Conservation (phyloP, 2,329 filamentous ascomycete genomes). For the Raffaelea ambrosiae region DNA sequence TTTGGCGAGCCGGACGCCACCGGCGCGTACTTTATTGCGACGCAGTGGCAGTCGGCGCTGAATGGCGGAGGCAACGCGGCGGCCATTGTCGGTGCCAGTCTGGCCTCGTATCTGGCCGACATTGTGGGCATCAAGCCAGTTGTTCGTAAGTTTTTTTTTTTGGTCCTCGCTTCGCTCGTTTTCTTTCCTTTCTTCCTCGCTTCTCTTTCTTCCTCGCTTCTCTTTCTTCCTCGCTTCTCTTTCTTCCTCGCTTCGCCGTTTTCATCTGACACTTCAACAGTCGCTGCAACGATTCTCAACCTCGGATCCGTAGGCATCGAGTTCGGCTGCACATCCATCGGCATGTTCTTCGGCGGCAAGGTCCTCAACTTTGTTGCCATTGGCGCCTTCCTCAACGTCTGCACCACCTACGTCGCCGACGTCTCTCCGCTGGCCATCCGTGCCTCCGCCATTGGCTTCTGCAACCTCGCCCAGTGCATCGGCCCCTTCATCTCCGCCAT, state of each 20-base stretch:
- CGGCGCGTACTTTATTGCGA: conserved; percentile 26
- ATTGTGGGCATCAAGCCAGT: not conserved
- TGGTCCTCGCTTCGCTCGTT: no score
- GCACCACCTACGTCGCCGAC: conserved; percentile 8
- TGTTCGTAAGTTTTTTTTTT: not conserved
- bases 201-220: not conserved
- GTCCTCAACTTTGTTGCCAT: conserved; percentile 6
- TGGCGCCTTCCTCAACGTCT: conserved; percentile 5
- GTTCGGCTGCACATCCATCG: conserved; percentile 5
- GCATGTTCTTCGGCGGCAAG: conserved; percentile 8
- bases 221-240: not conserved
- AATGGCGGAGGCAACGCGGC: conserved; percentile 18
- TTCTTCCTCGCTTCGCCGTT: not conserved
- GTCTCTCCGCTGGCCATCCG: conserved; percentile 11
- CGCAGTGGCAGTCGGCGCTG: conserved; percentile 29
- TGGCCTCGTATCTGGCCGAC: not conserved
- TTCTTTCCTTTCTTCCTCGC: not conserved
- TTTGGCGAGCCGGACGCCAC: conserved; percentile 21
- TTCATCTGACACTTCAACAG: not conserved
- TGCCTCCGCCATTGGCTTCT: conserved; percentile 5
- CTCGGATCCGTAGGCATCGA: conserved; percentile 6
- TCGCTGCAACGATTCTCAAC: not conserved
- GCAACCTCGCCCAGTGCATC: conserved; percentile 5
- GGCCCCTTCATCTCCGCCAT: conserved; percentile 16
- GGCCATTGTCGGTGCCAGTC: not conserved